phyloP scores from a whole-genome alignment of 1,284 basidiomycete species.

The Ganoderma meredithae region DNA sequence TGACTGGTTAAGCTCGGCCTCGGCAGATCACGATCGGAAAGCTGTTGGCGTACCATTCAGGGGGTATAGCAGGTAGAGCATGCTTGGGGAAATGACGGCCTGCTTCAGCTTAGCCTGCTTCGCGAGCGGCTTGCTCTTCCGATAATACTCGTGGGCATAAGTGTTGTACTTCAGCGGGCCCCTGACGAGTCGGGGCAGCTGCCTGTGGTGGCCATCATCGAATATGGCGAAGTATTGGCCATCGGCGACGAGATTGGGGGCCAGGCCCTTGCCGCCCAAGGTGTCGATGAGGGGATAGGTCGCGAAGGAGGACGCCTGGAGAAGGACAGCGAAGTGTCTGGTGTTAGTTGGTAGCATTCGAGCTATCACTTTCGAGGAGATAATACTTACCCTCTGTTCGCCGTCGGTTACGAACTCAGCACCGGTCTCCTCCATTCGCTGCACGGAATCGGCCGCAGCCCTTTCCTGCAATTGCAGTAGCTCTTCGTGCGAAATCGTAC shows the following conservation, averaged over 20 bases:
- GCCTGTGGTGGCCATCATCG: conserved; percentile 2
- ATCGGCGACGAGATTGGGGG: background rate
- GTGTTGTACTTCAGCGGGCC: background rate
- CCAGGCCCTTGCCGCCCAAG: background rate
- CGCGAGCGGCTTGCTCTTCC: background rate
- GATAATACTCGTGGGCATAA: background rate
- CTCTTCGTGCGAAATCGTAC: background rate
- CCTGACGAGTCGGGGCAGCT: conserved; percentile 1
- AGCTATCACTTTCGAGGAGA: background rate
- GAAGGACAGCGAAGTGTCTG: background rate
- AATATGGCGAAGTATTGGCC: conserved; percentile 2
- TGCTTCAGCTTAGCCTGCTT: conserved; percentile 1
- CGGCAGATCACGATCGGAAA: background rate
- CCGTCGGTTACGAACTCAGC: background rate
- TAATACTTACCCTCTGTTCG: background rate
- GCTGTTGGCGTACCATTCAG: background rate
- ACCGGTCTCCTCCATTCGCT: conserved; percentile 1
- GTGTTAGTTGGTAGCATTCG: background rate
- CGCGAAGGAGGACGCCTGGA: background rate
- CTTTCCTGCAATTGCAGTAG: background rate
- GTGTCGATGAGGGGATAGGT: conserved; percentile 1
- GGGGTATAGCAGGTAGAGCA: conserved; percentile 4
- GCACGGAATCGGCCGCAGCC: background rate
- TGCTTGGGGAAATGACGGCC: background rate
- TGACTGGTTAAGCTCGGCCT: no score